Evolutionary conservation across 305 asterid genomes (phyloP), one percentile per base, ranked within the genome.

Genomic region (Fraxinus xanthoxyloides): DNA sequence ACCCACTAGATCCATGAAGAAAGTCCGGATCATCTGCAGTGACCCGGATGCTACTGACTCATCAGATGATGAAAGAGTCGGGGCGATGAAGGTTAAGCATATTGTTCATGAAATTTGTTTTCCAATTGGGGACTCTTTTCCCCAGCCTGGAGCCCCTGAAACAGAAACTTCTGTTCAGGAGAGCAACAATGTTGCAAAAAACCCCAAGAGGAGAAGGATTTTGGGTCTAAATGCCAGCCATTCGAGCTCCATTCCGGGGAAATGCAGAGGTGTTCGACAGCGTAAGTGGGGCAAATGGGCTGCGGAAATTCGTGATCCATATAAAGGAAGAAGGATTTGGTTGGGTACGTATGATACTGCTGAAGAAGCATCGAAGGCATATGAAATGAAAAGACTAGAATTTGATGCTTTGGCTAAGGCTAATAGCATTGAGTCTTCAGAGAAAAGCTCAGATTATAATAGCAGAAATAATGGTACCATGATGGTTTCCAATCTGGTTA

Each of bases 21-120:
- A 80, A 67, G 83, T 96, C 76, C 88, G 97, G 75, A 85, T 96
- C 8, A 85, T 92, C 72, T 93, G 86, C 35, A 19, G 80, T 15
- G 99, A 96, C 72, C 98, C 99, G 9, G 77, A 90, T 81, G 93
- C 92, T 10, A 90, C 93, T 1, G 93, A 90, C 72, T 86, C 89
- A 0, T 90, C 93, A 1, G 90, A 85, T 8, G 93, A 89, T 32
- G 93, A 86, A 9, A 54, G 46, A 2, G 70, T 17, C 31, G 2
- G 32, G 2, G 80, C 32, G n/a, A 87, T 77, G 84, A 87, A 82
- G 79, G 85, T 84, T 2, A 93, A 91, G 61, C 91, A 88, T 15
- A 76, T 94, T 15, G 87, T 92, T 59, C 91, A 81, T 13, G 95
- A 91, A 82, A 84, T 91, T 36, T 72, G 56, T 48, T 24, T 89